These are phyloP conservation scores for Astrocystis sublimbata DNA, from an alignment of 495 filamentous ascomycete species.

Conservation along the genomic window DNA sequence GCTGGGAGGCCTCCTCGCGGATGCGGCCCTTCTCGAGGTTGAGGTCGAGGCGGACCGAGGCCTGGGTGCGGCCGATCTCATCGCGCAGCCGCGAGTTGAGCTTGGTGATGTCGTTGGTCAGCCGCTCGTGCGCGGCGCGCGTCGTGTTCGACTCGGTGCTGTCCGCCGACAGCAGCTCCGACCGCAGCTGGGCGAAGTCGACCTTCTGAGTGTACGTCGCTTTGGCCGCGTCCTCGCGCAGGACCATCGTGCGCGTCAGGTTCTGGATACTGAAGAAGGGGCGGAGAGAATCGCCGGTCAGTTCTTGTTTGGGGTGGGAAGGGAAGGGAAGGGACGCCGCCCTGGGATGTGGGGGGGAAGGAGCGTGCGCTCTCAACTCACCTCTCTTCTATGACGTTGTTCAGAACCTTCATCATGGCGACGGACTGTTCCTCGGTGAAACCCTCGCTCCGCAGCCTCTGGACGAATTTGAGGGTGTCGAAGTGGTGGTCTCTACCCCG, in stretches of 20 bases:
- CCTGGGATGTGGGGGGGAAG: neutral
- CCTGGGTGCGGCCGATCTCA: constrained; percentile 91
- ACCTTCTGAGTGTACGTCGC: constrained; percentile 98
- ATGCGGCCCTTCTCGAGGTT: constrained; percentile 98
- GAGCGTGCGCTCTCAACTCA: constrained; percentile 25
- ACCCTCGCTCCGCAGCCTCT: constrained; percentile 84
- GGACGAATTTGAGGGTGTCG: constrained; percentile 95
- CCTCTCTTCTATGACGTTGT: constrained; percentile 97
- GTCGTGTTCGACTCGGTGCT: constrained; percentile 87
- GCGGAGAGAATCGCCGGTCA: constrained; percentile 2
- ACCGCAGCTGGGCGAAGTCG: constrained; percentile 97
- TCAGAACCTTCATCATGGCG: constrained; percentile 95
- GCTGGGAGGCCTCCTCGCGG: constrained; percentile 92
- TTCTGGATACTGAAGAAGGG: constrained; percentile 87
- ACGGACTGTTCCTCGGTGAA: constrained; percentile 95
- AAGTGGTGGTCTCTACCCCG: constrained; percentile 86
- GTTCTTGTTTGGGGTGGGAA: neutral
- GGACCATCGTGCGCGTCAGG: constrained; percentile 95
- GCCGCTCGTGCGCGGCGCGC: constrained; percentile 83
- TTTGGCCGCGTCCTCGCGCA: constrained; percentile 85
- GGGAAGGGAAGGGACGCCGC: neutral
- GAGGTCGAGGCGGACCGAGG: constrained; percentile 84
- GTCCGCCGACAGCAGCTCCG: constrained; percentile 87
- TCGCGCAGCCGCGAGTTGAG: constrained; percentile 84
- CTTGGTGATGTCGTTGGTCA: constrained; percentile 93